Evolutionary conservation across 2,329 filamentous ascomycete genomes (phyloP).

Genomic region (Coniochaeta pulveracea): DNA sequence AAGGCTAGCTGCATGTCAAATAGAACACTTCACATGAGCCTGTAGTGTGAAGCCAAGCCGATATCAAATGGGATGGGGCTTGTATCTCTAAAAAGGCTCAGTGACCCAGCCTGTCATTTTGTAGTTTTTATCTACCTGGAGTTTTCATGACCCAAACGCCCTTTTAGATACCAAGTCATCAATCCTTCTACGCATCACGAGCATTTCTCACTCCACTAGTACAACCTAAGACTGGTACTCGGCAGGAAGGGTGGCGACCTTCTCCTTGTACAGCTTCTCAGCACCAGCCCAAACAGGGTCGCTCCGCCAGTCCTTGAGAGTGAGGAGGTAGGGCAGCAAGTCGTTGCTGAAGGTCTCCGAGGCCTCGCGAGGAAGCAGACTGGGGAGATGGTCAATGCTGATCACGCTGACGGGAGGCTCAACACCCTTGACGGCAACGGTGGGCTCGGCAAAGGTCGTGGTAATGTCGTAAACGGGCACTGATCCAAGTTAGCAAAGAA

Average conservation of each 20-base stretch:
- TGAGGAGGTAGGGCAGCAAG: slow-evolving; percentile 65
- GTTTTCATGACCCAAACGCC: slow-evolving; percentile 1
- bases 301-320: slow-evolving; percentile 63
- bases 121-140: background rate
- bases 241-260: slow-evolving; percentile 36
- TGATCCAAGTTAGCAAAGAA: slow-evolving; percentile 5
- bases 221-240: background rate
- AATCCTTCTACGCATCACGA: background rate
- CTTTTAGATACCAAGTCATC: background rate
- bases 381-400: slow-evolving; percentile 77
- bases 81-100: too few relatives aligned
- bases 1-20: too few relatives aligned
- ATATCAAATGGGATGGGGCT: too few relatives aligned
- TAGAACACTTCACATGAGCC: too few relatives aligned
- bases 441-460: slow-evolving; percentile 84
- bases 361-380: slow-evolving; percentile 74
- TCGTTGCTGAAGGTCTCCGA: slow-evolving; percentile 73
- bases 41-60: too few relatives aligned
- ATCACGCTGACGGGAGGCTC: slow-evolving; percentile 64
- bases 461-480: slow-evolving; percentile 76
- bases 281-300: slow-evolving; percentile 76
- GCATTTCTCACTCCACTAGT: too few relatives aligned
- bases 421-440: slow-evolving; percentile 58
- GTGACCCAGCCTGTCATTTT: too few relatives aligned
- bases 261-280: slow-evolving; percentile 73